Conservation (phyloP, 768 basidiomycete species). For the Leccinum obscurum region DNA sequence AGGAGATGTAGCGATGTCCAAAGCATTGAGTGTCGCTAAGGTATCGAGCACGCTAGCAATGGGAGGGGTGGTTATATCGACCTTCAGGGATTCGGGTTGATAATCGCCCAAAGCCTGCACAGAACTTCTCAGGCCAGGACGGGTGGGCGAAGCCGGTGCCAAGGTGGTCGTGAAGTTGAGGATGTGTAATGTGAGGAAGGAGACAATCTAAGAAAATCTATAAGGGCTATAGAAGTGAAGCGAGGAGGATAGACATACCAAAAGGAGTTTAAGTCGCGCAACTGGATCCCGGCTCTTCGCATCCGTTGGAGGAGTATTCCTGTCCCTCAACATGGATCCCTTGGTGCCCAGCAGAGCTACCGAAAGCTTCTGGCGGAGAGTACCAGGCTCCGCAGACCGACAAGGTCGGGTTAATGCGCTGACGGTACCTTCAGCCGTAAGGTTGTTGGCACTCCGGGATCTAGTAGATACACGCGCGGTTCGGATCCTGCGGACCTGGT, state of each 20-base stretch:
- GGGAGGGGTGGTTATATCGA: slow-evolving; percentile 68
- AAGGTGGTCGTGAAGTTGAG: slow-evolving; percentile 93
- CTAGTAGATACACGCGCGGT: slow-evolving; percentile 52
- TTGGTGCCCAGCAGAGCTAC: slow-evolving; percentile 46
- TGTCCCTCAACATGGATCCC: slow-evolving; percentile 46
- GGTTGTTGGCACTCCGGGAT: slow-evolving; percentile 34
- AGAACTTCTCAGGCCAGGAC: slow-evolving; percentile 36
- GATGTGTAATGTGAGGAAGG: slow-evolving; percentile 89
- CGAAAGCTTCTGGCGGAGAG: slow-evolving; percentile 28
- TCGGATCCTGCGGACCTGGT: slow-evolving; percentile 70
- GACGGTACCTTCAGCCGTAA: slow-evolving; percentile 31
- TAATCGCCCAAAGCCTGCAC: slow-evolving; percentile 17
- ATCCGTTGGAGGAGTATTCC: slow-evolving; percentile 40
- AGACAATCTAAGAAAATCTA: slow-evolving; percentile 58
- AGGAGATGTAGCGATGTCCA: slow-evolving; percentile 19
- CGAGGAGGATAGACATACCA: slow-evolving; percentile 49
- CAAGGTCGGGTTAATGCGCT: slow-evolving; percentile 30
- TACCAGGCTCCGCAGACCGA: slow-evolving; percentile 18
- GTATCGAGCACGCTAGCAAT: slow-evolving; percentile 58
- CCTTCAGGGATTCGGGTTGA: slow-evolving; percentile 43
- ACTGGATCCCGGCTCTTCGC: slow-evolving; percentile 75
- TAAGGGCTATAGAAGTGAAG: slow-evolving; percentile 2
- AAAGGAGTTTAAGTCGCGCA: slow-evolving; percentile 82
- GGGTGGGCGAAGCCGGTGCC: slow-evolving; percentile 58
- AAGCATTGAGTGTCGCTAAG: slow-evolving; percentile 42